Evolutionary conservation across 176 grass and related monocot genomes (phyloP).

Genomic region (Calamus simplicifolius): DNA sequence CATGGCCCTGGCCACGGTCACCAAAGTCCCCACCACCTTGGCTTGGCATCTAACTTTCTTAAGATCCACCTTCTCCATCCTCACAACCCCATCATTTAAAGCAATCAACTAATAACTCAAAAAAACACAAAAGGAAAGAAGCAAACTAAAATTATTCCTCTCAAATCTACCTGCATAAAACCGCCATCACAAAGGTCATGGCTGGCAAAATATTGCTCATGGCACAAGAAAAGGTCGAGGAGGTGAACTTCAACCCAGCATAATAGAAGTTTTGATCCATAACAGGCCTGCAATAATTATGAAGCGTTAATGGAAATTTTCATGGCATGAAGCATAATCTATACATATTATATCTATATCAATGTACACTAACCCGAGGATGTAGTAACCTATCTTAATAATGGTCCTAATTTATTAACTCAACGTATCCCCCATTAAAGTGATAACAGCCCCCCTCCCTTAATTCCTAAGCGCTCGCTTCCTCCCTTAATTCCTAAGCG

Average conservation of each 20-base stretch:
- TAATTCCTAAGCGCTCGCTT: too few species aligned
- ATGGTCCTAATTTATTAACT: too few species aligned
- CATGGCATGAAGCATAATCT: background rate
- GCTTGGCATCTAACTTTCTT: constrained; percentile 84
- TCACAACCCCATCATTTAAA: background rate
- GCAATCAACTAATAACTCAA: too few species aligned
- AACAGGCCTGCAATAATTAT: constrained; percentile 43
- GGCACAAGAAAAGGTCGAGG: constrained; percentile 89
- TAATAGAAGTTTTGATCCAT: constrained; percentile 98
- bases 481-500: too few species aligned
- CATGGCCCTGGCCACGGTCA: constrained; percentile 94
- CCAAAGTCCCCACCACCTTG: constrained; percentile 82
- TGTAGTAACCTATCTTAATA: too few species aligned
- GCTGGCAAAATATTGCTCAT: constrained; percentile 97
- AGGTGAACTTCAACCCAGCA: constrained; percentile 68
- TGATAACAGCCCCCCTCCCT: too few species aligned
- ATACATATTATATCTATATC: background rate
- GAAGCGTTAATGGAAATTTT: background rate
- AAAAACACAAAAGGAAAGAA: too few species aligned
- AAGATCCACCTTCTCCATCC: constrained; percentile 93
- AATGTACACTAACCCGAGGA: constrained; percentile 66
- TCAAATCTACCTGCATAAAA: constrained; percentile 59
- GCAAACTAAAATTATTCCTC: too few species aligned
- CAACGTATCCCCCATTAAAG: too few species aligned
- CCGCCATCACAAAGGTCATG: constrained; percentile 94